A percentile compares a stretch with the other conserved stretches of the same genome.
Conservation (phyloP, 2,329 filamentous ascomycete genomes). For the Calonectria henricotiae region DNA sequence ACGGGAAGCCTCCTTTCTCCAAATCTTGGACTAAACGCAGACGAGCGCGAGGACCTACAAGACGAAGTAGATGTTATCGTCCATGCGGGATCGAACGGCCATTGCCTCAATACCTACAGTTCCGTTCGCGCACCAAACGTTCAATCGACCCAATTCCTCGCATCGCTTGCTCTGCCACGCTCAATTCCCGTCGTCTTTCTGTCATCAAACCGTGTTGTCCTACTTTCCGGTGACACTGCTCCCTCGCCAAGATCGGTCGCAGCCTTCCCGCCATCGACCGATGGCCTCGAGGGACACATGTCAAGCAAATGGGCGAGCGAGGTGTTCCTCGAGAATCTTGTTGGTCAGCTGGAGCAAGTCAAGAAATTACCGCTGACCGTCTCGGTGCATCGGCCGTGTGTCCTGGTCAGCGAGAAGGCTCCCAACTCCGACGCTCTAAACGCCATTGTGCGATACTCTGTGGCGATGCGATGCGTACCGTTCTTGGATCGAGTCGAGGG, state of each 20-base stretch:
- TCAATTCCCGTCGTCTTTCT: constrained; percentile 36
- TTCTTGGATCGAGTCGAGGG: constrained; percentile 30
- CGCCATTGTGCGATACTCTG: constrained; percentile 38
- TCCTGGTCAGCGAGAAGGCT: constrained; percentile 42
- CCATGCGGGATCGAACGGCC: constrained; percentile 37
- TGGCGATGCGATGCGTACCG: constrained; percentile 38
- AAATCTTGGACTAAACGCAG: constrained; percentile 32
- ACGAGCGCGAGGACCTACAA: constrained; percentile 21
- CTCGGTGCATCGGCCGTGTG: constrained; percentile 52
- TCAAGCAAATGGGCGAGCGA: constrained; percentile 58
- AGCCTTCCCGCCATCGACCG: constrained; percentile 35
- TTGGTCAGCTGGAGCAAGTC: constrained; percentile 24
- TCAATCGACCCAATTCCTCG: constrained; percentile 34
- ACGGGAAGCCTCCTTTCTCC: constrained; percentile 29
- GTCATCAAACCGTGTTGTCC: constrained; percentile 35
- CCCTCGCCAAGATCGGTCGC: constrained; percentile 36
- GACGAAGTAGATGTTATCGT: constrained; percentile 36
- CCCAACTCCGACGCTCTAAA: constrained; percentile 41
- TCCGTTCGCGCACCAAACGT: constrained; percentile 36
- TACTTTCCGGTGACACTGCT: constrained; percentile 32
- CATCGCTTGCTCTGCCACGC: constrained; percentile 33
- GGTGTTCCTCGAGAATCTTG: constrained; percentile 51
- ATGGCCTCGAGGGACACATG: constrained; percentile 54
- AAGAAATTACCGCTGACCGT: constrained; percentile 43
- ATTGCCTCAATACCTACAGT: constrained; percentile 39